Percentiles rank a stretch among this genome's conserved stretches.
Evolutionary conservation across 1,139 yeast genomes (phyloP).

Genomic region (Kurtzmaniella natalensis): DNA sequence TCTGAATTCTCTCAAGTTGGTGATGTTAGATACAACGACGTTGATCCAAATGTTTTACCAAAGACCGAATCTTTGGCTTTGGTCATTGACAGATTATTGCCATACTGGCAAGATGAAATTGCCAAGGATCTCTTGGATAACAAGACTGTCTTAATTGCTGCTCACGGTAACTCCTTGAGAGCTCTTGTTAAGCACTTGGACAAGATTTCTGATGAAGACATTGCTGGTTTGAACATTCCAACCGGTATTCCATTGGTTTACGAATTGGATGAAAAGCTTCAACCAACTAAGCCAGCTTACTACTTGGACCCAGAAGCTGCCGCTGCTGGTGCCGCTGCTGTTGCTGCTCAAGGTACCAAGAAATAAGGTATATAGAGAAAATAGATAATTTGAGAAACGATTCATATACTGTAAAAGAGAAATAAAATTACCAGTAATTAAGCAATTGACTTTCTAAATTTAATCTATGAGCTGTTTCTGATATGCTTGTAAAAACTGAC

Average conservation of each 20-base stretch:
- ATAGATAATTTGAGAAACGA: neutral
- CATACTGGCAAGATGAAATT: constrained; percentile 96
- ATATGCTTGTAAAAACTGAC: too few species aligned
- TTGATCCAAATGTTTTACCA: constrained; percentile 86
- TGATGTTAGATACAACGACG: constrained; percentile 78
- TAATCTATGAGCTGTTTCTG: too few species aligned
- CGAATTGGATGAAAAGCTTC: constrained; percentile 84
- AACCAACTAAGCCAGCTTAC: constrained; percentile 90
- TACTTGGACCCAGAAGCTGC: constrained; percentile 99
- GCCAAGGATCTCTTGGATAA: constrained; percentile 79
- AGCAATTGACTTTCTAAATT: too few species aligned
- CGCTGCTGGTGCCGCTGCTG: constrained; percentile 99
- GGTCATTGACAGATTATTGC: constrained; percentile 95
- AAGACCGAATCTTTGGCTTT: constrained; percentile 91
- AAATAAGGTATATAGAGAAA: constrained; percentile 19
- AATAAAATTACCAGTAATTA: too few species aligned
- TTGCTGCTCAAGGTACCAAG: constrained; percentile 87
- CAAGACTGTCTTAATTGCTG: constrained; percentile 90
- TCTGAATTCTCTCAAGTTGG: constrained; percentile 81
- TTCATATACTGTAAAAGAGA: too few species aligned
- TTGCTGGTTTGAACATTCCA: constrained; percentile 94
- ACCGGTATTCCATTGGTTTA: constrained; percentile 98
- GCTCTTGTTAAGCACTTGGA: constrained; percentile 96
- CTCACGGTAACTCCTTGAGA: constrained; percentile 99
- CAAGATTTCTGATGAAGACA: constrained; percentile 85